phyloP scores from a whole-genome alignment of 139 green algal genomes.

The Tetradesmus lagerheimii region DNA sequence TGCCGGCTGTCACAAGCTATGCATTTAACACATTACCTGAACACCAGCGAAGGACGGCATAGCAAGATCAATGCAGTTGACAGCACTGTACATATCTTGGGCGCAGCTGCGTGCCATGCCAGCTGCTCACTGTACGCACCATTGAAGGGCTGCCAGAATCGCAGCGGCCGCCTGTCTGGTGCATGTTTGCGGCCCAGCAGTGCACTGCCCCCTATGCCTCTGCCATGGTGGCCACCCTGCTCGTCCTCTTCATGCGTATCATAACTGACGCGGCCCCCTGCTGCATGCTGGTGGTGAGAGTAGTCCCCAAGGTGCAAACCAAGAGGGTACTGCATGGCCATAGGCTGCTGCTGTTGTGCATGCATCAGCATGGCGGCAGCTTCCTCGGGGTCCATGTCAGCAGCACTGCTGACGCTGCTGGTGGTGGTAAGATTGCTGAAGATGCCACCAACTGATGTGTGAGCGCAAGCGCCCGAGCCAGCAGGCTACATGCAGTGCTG shows the following conservation, averaged over 20 bases:
- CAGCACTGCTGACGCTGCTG: neutral
- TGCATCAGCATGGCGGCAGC: neutral
- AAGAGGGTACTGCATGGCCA: neutral
- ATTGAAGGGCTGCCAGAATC: constrained; percentile 64
- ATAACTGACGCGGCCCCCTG: neutral
- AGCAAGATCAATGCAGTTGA: too few species aligned
- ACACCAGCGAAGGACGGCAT: too few species aligned
- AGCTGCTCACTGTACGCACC: neutral
- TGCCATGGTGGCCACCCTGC: neutral
- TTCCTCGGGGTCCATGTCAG: neutral
- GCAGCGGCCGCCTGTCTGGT: constrained; percentile 51
- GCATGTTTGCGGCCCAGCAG: constrained; percentile 45
- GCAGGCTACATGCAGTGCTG: neutral
- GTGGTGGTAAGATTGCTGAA: neutral
- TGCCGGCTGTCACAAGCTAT: too few species aligned
- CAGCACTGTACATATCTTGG: too few species aligned
- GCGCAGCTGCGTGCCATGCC: too few species aligned
- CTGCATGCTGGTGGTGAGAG: neutral
- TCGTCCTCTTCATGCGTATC: neutral
- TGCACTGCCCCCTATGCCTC: neutral
- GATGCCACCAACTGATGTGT: neutral
- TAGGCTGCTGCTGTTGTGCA: neutral
- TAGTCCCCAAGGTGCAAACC: neutral
- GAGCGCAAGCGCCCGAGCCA: too few species aligned
- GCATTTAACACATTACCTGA: too few species aligned